Evolutionary conservation across 495 filamentous ascomycete species (phyloP).

Genomic region (Penicillium pancosmium): DNA sequence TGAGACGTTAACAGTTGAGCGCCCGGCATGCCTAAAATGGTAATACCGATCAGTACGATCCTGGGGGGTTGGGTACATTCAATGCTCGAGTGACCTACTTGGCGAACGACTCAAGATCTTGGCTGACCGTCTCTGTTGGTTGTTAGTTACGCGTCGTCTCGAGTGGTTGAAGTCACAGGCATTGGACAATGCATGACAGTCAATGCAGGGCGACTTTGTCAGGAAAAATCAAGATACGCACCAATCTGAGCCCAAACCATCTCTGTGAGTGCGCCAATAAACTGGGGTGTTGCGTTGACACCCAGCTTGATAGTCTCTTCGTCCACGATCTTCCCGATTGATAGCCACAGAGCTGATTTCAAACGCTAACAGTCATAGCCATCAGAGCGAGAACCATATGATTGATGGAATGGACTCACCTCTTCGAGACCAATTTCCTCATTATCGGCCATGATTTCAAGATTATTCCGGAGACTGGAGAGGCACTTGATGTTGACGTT

Average conservation of each 20-base stretch:
- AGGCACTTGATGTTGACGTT: background rate
- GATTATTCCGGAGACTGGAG: background rate
- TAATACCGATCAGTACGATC: slow-evolving; percentile 16
- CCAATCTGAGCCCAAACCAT: slow-evolving; percentile 90
- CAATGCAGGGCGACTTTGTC: background rate
- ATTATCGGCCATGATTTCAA: background rate
- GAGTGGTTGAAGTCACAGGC: background rate
- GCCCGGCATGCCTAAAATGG: slow-evolving; percentile 70
- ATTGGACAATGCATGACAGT: background rate
- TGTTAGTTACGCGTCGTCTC: slow-evolving; percentile 14
- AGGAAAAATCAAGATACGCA: slow-evolving; percentile 37
- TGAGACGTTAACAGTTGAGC: slow-evolving; percentile 75
- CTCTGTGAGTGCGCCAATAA: slow-evolving; percentile 90
- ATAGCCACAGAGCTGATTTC: slow-evolving; percentile 93
- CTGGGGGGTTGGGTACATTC: background rate
- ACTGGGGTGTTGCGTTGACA: slow-evolving; percentile 90
- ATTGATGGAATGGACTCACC: background rate
- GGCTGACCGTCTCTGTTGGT: slow-evolving; percentile 66
- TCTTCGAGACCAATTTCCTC: background rate
- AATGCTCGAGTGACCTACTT: slow-evolving; percentile 45
- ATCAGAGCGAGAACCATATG: background rate
- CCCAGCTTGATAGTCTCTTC: slow-evolving; percentile 75
- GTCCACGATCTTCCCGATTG: slow-evolving; percentile 87
- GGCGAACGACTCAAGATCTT: slow-evolving; percentile 81
- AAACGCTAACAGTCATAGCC: slow-evolving; percentile 59